Conservation (phyloP, 768 basidiomycete species). For the Amanita pallidorosea region DNA sequence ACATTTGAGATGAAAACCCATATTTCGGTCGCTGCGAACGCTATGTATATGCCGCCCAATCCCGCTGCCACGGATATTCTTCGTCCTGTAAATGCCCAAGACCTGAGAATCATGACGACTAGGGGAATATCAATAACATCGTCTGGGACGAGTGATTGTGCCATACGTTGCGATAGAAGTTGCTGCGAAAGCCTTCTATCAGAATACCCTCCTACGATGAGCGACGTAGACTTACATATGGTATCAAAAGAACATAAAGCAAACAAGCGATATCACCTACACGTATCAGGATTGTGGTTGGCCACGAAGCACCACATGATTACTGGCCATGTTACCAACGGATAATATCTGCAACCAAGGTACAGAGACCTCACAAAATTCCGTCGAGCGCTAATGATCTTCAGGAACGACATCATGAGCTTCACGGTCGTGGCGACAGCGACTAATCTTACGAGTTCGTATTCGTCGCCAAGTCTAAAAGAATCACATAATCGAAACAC, state of each 20-base stretch:
- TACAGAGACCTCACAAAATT: slow-evolving; percentile 14
- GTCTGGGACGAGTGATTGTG: not conserved
- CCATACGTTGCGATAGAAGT: not conserved
- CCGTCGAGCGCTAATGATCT: slow-evolving; percentile 15
- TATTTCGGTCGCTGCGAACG: slow-evolving; percentile 10
- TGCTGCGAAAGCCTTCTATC: not conserved
- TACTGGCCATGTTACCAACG: slow-evolving; percentile 14
- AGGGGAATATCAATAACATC: slow-evolving; percentile 10
- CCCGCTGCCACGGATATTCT: slow-evolving; percentile 4
- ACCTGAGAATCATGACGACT: slow-evolving; percentile 16
- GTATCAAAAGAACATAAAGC: slow-evolving; percentile 13
- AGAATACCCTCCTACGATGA: not conserved
- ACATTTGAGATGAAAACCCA: slow-evolving; percentile 15
- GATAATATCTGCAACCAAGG: slow-evolving; percentile 17
- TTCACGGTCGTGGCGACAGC: not conserved
- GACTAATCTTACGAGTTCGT: slow-evolving; percentile 9
- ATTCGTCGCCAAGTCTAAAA: slow-evolving; percentile 14
- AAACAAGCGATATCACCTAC: slow-evolving; percentile 11
- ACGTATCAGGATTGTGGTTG: slow-evolving; percentile 11
- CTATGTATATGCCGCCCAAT: slow-evolving; percentile 10
- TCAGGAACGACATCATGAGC: not conserved
- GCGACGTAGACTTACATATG: slow-evolving; percentile 11
- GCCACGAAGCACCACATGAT: slow-evolving; percentile 15
- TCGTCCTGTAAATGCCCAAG: slow-evolving; percentile 18
- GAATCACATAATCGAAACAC: not conserved